Percentiles rank a stretch among this genome's conserved stretches.
phyloP scores from a whole-genome alignment of 768 basidiomycete species.

The Myochromella boudieri region DNA sequence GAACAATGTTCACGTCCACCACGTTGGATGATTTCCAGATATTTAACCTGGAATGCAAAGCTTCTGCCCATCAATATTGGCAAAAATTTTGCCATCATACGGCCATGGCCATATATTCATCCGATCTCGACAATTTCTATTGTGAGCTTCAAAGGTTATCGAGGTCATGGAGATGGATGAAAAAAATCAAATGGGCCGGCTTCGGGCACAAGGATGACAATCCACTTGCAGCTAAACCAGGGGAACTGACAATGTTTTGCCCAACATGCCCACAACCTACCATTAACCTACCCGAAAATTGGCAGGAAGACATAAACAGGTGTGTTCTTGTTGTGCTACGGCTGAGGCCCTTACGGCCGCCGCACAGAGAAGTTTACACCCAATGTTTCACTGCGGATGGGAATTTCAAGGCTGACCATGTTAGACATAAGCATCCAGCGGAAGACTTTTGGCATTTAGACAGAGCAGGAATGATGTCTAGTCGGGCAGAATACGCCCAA shows the following conservation, averaged over 20 bases:
- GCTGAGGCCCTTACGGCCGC: background rate
- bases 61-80: too few relatives aligned
- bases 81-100: too few relatives aligned
- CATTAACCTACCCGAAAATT: background rate
- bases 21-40: background rate
- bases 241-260: too few relatives aligned
- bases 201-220: background rate
- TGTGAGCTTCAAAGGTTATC: background rate
- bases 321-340: background rate
- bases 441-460: background rate
- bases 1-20: background rate
- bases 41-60: too few relatives aligned
- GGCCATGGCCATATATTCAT: too few relatives aligned
- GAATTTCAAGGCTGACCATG: background rate
- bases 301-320: too few relatives aligned
- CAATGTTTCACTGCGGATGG: background rate
- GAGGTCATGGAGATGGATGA: too few relatives aligned
- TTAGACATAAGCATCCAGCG: background rate
- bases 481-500: background rate
- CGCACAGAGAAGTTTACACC: background rate
- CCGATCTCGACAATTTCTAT: too few relatives aligned
- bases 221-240: background rate
- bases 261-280: background rate
- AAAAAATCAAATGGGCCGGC: background rate
- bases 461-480: too few relatives aligned